phyloP scores from a whole-genome alignment of 177 flowering plant genomes.

The Tripterygium wilfordii region DNA sequence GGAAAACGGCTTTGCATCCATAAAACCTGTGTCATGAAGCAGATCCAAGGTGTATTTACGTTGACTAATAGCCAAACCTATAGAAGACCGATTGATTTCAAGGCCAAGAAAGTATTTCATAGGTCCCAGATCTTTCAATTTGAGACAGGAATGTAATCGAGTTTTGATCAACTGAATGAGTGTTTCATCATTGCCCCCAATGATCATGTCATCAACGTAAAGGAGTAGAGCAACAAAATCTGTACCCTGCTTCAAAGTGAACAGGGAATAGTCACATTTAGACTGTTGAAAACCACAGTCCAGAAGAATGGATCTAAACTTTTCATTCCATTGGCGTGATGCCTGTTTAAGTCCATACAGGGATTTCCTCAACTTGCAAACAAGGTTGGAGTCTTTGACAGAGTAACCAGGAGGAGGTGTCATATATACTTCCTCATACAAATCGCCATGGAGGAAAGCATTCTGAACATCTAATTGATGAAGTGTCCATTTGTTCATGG shows the following conservation, averaged over 20 bases:
- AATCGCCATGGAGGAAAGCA: conserved; percentile 9
- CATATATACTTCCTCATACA: no score
- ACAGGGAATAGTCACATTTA: neutral
- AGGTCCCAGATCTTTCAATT: neutral
- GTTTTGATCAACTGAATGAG: neutral
- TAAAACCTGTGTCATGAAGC: neutral
- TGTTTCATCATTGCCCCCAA: neutral
- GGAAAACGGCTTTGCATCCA: neutral
- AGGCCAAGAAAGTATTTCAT: conserved; percentile 4
- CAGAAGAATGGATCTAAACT: no score
- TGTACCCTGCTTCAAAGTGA: neutral
- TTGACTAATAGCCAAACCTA: neutral
- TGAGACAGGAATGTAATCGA: neutral
- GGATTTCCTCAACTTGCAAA: no score
- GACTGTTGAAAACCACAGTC: neutral
- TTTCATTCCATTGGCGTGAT: no score
- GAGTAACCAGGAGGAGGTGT: no score
- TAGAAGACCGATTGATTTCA: neutral
- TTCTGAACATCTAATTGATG: conserved; percentile 13
- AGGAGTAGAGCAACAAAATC: neutral
- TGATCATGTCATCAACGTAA: neutral
- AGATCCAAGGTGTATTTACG: neutral
- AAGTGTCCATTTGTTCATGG: neutral
- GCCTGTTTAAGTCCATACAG: no score
- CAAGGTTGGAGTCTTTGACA: no score